These are phyloP conservation scores for Capsella rubella DNA, from an alignment of 441 rosid species.

Conservation along the genomic window DNA sequence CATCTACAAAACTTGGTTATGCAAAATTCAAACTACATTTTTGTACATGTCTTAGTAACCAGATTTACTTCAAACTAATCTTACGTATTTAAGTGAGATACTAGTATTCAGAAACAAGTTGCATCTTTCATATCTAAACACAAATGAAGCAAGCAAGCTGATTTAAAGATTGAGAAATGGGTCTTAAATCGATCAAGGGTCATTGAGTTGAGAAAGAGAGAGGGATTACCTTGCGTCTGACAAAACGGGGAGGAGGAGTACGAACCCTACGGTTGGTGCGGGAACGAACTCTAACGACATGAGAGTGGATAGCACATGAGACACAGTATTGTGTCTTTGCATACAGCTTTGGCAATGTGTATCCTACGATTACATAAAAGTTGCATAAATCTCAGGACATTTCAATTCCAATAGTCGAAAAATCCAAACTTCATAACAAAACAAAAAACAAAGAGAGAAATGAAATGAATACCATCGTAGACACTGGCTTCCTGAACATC, in stretches of 20 bases:
- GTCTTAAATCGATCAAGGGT: neutral
- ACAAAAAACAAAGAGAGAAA: neutral
- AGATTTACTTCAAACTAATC: neutral
- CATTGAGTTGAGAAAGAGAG: neutral
- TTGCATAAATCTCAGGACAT: neutral
- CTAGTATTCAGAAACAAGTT: no score
- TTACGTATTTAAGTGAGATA: neutral
- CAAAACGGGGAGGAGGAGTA: constrained; percentile 83
- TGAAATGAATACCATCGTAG: constrained; percentile 54
- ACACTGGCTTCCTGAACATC: constrained; percentile 83
- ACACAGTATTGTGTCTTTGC: constrained; percentile 91
- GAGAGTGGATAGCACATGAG: constrained; percentile 92
- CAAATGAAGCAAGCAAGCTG: neutral
- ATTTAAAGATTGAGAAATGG: neutral
- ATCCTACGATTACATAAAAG: constrained; percentile 45
- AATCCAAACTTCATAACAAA: neutral
- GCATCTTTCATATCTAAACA: no score
- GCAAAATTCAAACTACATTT: neutral
- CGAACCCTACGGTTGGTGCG: constrained; percentile 81
- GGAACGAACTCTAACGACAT: constrained; percentile 89
- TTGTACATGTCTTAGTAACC: neutral
- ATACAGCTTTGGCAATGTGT: constrained; percentile 86
- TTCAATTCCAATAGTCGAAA: neutral
- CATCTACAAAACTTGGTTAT: neutral
- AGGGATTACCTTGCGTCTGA: constrained; percentile 77